Evolutionary conservation across 495 filamentous ascomycete species (phyloP), one percentile per base, ranked within the genome.

Genomic region (Amniculicola lignicola): DNA sequence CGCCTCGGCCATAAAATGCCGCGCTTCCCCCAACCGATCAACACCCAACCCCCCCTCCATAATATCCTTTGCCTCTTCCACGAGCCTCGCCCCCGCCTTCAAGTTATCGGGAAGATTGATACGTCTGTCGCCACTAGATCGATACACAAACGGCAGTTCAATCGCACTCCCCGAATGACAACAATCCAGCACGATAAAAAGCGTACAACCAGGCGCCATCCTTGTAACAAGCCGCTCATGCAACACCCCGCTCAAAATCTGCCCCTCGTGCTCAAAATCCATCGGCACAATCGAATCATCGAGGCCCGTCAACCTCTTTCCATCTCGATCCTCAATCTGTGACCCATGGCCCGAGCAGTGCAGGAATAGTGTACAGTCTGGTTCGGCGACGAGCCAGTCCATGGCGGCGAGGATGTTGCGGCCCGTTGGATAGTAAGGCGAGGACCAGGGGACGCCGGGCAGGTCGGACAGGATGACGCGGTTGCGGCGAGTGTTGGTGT

Each of bases 121-220:
- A 54, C 81, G 74, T 51, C 80, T 79, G 16, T 78, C 69, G 21
- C 72, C 72, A 61, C 82, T 76, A 22, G 47, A 44, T 22, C 63
- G 66, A 64, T 77, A 84, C 15, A 82, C 77, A 55, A 76, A 83
- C 3, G 81, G 80, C 0, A 84, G 67, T 51, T 84, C 81, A 48
- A 80, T 69, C 0, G 79, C 79, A 0, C 79, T 81, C 44, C 81
- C 81, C n/a, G 74, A 78, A 61, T 84, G 81, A 65, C 81, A 84
- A 69, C 80, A 84, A 61, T 84, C 81, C 54, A 84, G 78, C 22
- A 84, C 66, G 43, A 82, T 73, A 50, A 79, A 79, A 19, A 84
- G 71, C 3, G 76, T 76, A 42, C 72, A 75, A 7, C 57, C 69
- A 0, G 77, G 72, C 24, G 74, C 72, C 69, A 84, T 71, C 4